Evolutionary conservation across 257 asterid species (phyloP).

Genomic region (Nicotiana knightiana): DNA sequence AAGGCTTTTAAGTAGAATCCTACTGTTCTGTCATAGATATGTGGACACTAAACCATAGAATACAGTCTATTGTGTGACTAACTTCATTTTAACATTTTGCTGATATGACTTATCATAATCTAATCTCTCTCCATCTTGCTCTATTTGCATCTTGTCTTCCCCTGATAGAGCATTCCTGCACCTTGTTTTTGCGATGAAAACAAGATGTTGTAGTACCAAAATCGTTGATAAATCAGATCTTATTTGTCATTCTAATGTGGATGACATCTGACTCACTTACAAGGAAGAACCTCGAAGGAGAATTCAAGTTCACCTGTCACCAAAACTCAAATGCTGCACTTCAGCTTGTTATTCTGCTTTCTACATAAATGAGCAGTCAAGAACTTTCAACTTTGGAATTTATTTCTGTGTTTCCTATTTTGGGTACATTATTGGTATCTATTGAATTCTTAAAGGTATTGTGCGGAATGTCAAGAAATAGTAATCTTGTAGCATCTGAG

Average conservation of each 20-base stretch:
- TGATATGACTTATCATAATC: background rate
- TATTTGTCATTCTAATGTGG: background rate
- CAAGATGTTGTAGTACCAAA: background rate
- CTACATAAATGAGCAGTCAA: background rate
- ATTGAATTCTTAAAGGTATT: background rate
- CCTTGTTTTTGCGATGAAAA: background rate
- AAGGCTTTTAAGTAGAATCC: background rate
- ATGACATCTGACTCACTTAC: background rate
- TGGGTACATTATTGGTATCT: background rate
- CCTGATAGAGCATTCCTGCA: background rate
- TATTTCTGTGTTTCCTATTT: background rate
- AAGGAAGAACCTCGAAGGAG: background rate
- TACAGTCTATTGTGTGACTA: background rate
- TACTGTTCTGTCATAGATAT: background rate
- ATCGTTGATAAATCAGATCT: background rate
- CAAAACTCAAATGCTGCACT: background rate
- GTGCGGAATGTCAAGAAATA: background rate
- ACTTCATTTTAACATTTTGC: background rate
- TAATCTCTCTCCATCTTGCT: background rate
- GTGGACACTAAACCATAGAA: background rate
- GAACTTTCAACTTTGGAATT: background rate
- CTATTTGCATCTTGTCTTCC: background rate
- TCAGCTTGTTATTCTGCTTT: background rate
- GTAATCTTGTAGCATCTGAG: constrained; percentile 13
- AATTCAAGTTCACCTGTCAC: background rate